Evolutionary conservation across 179 eudicot genomes (phyloP).

Genomic region (Heliamphora pulchella): DNA sequence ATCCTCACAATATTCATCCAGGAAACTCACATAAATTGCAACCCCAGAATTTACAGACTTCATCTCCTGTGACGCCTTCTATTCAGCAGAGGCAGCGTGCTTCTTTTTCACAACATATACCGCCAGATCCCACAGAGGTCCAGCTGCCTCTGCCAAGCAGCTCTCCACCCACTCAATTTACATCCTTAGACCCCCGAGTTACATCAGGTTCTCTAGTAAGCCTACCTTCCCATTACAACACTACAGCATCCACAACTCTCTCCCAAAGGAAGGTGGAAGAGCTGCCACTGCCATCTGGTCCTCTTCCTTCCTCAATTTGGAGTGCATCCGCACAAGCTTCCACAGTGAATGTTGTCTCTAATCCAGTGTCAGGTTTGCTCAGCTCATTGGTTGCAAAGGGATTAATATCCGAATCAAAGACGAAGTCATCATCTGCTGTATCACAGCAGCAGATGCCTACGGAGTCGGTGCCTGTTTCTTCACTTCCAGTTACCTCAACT

Average conservation of each 20-base stretch:
- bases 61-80: conserved; percentile 24
- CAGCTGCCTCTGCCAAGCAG: conserved; percentile 28
- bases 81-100: conserved; percentile 29
- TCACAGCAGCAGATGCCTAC: conserved; percentile 23
- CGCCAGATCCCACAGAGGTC: conserved; percentile 18
- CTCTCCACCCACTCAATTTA: conserved; percentile 26
- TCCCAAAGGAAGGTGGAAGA: conserved; percentile 34
- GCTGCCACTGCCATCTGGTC: conserved; percentile 35
- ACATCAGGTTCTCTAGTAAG: conserved; percentile 14
- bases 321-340: conserved; percentile 30
- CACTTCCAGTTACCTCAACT: conserved; percentile 19
- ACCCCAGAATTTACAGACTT: conserved; percentile 24
- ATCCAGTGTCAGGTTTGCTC: conserved; percentile 62
- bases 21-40: conserved; percentile 35
- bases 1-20: conserved; percentile 24
- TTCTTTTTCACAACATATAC: conserved; percentile 26
- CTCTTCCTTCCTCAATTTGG: conserved; percentile 22
- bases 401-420: conserved; percentile 60
- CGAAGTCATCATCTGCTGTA: conserved; percentile 32
- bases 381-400: conserved; percentile 80
- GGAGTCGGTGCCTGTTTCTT: conserved; percentile 15
- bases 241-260: conserved; percentile 18
- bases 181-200: conserved; percentile 21
- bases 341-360: conserved; percentile 29
- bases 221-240: conserved; percentile 24